phyloP scores from a whole-genome alignment of 75 land plant species.

The Cryptomeria japonica region DNA sequence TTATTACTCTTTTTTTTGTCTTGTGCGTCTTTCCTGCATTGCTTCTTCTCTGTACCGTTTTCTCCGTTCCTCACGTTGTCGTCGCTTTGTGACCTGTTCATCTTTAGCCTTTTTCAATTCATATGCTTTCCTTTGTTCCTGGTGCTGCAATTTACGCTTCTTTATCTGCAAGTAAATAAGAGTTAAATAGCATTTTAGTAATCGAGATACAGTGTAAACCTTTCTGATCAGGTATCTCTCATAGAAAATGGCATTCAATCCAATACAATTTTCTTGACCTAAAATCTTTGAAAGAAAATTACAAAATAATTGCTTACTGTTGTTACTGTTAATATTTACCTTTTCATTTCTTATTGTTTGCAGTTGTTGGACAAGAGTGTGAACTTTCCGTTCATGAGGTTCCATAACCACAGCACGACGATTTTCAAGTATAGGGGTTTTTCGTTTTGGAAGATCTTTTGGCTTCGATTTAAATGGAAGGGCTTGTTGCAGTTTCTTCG shows the following conservation, averaged over 20 bases:
- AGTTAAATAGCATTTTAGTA: background rate
- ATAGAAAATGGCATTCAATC: background rate
- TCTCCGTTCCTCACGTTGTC: slow-evolving; percentile 76
- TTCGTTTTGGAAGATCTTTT: slow-evolving; percentile 50
- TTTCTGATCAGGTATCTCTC: background rate
- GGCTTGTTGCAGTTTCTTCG: slow-evolving; percentile 68
- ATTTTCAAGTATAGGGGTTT: slow-evolving; percentile 50
- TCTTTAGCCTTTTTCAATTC: slow-evolving; percentile 60
- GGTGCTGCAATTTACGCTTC: slow-evolving; percentile 69
- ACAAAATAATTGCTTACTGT: background rate
- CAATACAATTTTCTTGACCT: background rate
- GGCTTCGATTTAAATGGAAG: slow-evolving; percentile 96
- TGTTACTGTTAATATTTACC: slow-evolving; percentile 33
- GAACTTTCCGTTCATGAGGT: slow-evolving; percentile 80
- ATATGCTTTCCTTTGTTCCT: slow-evolving; percentile 58
- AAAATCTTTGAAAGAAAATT: background rate
- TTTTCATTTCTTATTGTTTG: slow-evolving; percentile 74
- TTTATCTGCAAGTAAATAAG: slow-evolving; percentile 50
- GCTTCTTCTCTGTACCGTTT: slow-evolving; percentile 77
- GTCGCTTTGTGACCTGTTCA: slow-evolving; percentile 60
- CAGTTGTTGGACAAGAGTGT: slow-evolving; percentile 80
- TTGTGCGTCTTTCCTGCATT: slow-evolving; percentile 44
- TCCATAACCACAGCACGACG: slow-evolving; percentile 90
- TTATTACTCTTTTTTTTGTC: slow-evolving; percentile 21
- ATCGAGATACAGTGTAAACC: background rate